These are phyloP conservation scores for Stephania japonica DNA, from an alignment of 164 flowering plant genomes.

Conservation along the genomic window DNA sequence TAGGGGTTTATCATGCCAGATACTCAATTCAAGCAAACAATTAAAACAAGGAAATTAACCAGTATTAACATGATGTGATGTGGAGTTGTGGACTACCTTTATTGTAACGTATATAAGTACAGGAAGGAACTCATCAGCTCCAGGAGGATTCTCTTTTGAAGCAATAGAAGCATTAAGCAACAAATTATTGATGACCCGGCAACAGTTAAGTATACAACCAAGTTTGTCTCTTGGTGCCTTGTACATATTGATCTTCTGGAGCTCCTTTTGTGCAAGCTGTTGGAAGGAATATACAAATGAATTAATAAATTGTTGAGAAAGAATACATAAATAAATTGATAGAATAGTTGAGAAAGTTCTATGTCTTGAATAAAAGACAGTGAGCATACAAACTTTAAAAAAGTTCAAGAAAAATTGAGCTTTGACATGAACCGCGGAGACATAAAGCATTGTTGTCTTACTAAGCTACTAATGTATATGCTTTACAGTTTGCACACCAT, in stretches of 20 bases:
- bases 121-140: conserved; percentile 98
- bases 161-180: conserved; percentile 77
- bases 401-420: no score
- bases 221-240: conserved; percentile 99
- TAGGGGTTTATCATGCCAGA: background rate
- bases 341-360: no score
- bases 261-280: conserved; percentile 96
- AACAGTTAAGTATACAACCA: conserved; percentile 80
- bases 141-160: conserved; percentile 78
- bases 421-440: no score
- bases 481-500: no score
- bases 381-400: no score
- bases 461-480: no score
- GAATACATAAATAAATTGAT: no score
- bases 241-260: conserved; percentile 89
- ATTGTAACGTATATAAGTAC: conserved; percentile 84
- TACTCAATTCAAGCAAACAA: background rate
- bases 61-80: background rate
- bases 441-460: no score
- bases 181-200: conserved; percentile 80
- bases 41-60: background rate
- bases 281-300: conserved; percentile 8
- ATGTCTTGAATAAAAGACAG: no score
- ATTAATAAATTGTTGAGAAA: no score
- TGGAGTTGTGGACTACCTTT: conserved; percentile 41